These are phyloP conservation scores for Leucogyrophana mollusca DNA, from an alignment of 768 basidiomycete species.

Conservation along the genomic window DNA sequence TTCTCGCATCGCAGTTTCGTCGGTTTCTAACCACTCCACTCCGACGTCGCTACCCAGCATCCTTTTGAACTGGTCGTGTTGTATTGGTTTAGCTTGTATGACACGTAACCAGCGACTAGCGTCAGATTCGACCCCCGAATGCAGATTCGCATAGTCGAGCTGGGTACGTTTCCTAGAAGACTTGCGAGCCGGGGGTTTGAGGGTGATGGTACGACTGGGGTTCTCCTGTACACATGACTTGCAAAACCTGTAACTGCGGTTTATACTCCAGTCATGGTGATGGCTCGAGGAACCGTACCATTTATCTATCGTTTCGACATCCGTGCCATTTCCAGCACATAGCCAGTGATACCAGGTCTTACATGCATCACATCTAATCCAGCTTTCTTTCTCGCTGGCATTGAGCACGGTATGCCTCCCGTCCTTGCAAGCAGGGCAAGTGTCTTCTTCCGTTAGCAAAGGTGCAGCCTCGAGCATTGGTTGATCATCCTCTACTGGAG, in stretches of 20 bases:
- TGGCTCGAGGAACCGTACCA: constrained; percentile 39
- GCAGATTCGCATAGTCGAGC: constrained; percentile 78
- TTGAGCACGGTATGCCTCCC: constrained; percentile 28
- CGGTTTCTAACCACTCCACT: constrained; percentile 71
- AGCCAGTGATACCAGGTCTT: constrained; percentile 85
- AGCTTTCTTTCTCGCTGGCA: constrained; percentile 62
- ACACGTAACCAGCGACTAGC: constrained; percentile 62
- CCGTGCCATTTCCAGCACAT: constrained; percentile 67
- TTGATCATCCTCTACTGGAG: constrained; percentile 15
- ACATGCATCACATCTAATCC: constrained; percentile 83
- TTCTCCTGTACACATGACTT: constrained; percentile 58
- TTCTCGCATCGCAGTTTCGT: constrained; percentile 73
- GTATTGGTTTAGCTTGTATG: constrained; percentile 65
- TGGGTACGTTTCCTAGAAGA: constrained; percentile 72
- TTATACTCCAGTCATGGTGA: constrained; percentile 5
- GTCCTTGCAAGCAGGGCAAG: constrained; percentile 54
- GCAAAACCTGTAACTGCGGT: constrained; percentile 58
- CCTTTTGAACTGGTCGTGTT: constrained; percentile 60
- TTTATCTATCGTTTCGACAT: constrained; percentile 71
- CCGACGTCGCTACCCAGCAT: constrained; percentile 69
- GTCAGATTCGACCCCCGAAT: constrained; percentile 63
- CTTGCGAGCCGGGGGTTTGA: constrained; percentile 79
- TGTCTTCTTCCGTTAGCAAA: constrained; percentile 24
- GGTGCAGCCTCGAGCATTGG: constrained; percentile 10
- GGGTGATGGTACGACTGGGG: constrained; percentile 61